These are phyloP conservation scores for Auxenochlorella pyrenoidosa DNA, from an alignment of 139 green algal species.

Conservation along the genomic window DNA sequence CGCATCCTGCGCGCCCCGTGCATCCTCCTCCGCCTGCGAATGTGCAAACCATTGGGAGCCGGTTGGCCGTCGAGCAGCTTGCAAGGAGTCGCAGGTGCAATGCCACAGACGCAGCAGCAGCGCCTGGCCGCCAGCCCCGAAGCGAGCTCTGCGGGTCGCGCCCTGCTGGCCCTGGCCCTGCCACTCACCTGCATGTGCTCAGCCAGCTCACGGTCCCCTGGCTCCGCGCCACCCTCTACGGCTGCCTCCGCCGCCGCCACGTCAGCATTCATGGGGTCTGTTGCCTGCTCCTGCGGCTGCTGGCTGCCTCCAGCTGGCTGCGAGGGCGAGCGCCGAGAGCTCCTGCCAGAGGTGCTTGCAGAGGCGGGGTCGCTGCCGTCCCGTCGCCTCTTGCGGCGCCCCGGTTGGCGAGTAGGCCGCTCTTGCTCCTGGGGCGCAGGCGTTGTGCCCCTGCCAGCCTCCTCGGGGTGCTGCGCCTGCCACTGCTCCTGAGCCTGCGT, in stretches of 20 bases:
- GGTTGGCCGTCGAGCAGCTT: too few relatives aligned
- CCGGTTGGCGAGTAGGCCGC: not conserved
- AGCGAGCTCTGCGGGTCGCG: too few relatives aligned
- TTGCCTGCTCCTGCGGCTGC: not conserved
- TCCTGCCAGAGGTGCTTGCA: not conserved
- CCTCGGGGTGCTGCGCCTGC: not conserved
- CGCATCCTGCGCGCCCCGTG: not conserved
- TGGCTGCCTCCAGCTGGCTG: not conserved
- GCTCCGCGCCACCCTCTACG: not conserved
- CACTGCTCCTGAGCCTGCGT: slow-evolving; percentile 8
- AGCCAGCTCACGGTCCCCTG: not conserved
- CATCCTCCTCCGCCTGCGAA: slow-evolving; percentile 16
- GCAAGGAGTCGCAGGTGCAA: too few relatives aligned
- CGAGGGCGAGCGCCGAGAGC: too few relatives aligned
- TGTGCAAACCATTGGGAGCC: too few relatives aligned
- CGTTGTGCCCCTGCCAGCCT: too few relatives aligned
- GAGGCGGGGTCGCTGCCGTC: not conserved
- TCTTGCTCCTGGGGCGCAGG: not conserved
- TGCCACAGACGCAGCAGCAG: too few relatives aligned
- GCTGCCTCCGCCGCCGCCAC: not conserved
- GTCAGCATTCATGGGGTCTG: not conserved
- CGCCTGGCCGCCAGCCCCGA: too few relatives aligned
- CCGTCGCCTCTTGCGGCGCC: not conserved
- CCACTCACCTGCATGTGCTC: not conserved
- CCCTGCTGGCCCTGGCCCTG: too few relatives aligned